phyloP scores from a whole-genome alignment of 805 yeast genomes.

The Kregervanrija pseudodelftensis region DNA sequence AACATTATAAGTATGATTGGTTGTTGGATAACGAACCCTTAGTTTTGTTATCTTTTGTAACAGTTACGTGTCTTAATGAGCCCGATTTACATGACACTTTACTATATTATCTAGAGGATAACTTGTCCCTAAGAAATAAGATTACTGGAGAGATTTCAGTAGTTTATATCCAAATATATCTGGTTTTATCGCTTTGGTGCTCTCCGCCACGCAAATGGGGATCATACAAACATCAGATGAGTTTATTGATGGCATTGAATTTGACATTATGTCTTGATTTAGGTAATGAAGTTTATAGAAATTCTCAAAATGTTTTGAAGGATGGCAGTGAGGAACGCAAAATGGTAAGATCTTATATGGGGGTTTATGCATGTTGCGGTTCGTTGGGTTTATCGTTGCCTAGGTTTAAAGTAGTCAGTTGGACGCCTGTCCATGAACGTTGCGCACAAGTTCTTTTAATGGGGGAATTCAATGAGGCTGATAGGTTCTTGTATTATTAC shows the following conservation, averaged over 20 bases:
- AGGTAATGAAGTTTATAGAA: conserved; percentile 30
- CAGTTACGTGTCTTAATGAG: conserved; percentile 41
- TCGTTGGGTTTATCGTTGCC: conserved; percentile 44
- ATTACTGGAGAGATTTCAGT: conserved; percentile 38
- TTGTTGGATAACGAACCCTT: conserved; percentile 37
- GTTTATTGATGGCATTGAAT: conserved; percentile 37
- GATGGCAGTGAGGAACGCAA: conserved; percentile 28
- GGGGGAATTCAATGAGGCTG: conserved; percentile 33
- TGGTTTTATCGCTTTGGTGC: conserved; percentile 44
- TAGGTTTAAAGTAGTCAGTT: conserved; percentile 40
- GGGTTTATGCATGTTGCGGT: conserved; percentile 45
- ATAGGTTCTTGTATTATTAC: conserved; percentile 37
- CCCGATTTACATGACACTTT: conserved; percentile 36
- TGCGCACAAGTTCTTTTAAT: conserved; percentile 27
- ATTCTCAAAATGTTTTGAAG: conserved; percentile 18
- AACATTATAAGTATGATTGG: conserved; percentile 31
- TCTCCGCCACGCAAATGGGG: conserved; percentile 47
- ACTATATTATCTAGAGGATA: conserved; percentile 37
- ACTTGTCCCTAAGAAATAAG: conserved; percentile 36
- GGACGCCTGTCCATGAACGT: conserved; percentile 39
- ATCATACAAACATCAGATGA: conserved; percentile 45
- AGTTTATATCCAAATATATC: conserved; percentile 35
- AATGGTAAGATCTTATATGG: conserved; percentile 36
- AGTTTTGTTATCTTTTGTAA: conserved; percentile 35
- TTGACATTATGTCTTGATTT: conserved; percentile 44